Conservation (phyloP, 2,329 filamentous ascomycete species). For the Aspergillus aculeatus region DNA sequence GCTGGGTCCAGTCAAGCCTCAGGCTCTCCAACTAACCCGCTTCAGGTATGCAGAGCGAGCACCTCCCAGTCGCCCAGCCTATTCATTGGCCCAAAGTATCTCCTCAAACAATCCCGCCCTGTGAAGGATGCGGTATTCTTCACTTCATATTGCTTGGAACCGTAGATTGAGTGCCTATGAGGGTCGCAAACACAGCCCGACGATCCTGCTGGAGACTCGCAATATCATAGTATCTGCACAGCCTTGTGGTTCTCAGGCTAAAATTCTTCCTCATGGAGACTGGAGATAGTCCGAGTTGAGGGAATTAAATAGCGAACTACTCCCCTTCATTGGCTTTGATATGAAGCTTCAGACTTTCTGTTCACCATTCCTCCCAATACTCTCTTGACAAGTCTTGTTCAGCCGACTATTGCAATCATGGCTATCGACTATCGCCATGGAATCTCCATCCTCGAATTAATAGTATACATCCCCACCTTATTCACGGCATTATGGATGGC, state of each 20-base stretch:
- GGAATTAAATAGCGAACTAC: background rate
- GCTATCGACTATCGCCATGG: slow-evolving; percentile 33
- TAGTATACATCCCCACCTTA: slow-evolving; percentile 38
- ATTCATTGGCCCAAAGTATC: background rate
- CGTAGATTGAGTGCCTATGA: background rate
- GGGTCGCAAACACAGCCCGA: background rate
- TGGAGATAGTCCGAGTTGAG: background rate
- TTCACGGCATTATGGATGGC: slow-evolving; percentile 31
- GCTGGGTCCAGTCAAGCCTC: background rate
- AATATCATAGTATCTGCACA: background rate
- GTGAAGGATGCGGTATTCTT: background rate
- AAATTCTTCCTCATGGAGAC: background rate
- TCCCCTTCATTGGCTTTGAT: background rate
- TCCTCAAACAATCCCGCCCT: background rate
- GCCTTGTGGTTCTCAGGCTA: background rate
- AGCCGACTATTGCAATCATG: slow-evolving; percentile 10
- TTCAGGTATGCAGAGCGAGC: slow-evolving; percentile 2
- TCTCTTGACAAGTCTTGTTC: background rate
- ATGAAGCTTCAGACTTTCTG: background rate
- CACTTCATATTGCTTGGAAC: background rate
- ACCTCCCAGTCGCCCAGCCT: background rate
- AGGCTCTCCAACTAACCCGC: background rate
- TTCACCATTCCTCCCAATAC: background rate
- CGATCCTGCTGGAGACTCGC: background rate
- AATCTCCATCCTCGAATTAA: slow-evolving; percentile 33